Conservation (phyloP, 202 grass and related monocot species). For the Elaeis oleifera region DNA sequence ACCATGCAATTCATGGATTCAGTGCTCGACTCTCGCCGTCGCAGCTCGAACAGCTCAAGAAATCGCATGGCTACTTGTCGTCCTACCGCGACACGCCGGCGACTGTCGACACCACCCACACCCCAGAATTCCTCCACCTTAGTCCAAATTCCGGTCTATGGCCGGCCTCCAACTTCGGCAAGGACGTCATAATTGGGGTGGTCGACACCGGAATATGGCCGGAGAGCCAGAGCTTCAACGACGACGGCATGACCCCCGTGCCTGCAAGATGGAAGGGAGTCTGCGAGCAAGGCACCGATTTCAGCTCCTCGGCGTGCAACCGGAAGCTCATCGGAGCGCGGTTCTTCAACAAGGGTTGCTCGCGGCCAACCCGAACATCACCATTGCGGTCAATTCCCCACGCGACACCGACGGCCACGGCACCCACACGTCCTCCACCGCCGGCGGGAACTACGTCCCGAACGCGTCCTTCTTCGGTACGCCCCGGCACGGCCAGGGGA, state of each 20-base stretch:
- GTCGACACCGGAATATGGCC: constrained; percentile 69
- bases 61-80: constrained; percentile 41
- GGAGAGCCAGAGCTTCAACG: constrained; percentile 72
- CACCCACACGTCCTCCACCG: constrained; percentile 82
- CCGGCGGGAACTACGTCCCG: constrained; percentile 29
- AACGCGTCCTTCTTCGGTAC: constrained; percentile 63
- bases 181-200: constrained; percentile 76
- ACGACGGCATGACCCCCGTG: constrained; percentile 29
- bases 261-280: constrained; percentile 49
- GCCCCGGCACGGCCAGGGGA: constrained; percentile 31
- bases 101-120: constrained; percentile 56
- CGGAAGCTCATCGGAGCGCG: constrained; percentile 74
- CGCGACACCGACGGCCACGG: constrained; percentile 64
- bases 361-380: constrained; percentile 39
- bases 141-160: constrained; percentile 23
- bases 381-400: constrained; percentile 40
- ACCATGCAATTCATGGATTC: constrained; percentile 68
- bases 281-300: constrained; percentile 41
- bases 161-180: constrained; percentile 42
- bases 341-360: constrained; percentile 51
- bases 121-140: constrained; percentile 54
- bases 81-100: constrained; percentile 35
- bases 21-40: constrained; percentile 29
- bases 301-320: constrained; percentile 47
- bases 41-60: constrained; percentile 36